Conservation (phyloP, 345 rosid genomes). For the Adansonia digitata region DNA sequence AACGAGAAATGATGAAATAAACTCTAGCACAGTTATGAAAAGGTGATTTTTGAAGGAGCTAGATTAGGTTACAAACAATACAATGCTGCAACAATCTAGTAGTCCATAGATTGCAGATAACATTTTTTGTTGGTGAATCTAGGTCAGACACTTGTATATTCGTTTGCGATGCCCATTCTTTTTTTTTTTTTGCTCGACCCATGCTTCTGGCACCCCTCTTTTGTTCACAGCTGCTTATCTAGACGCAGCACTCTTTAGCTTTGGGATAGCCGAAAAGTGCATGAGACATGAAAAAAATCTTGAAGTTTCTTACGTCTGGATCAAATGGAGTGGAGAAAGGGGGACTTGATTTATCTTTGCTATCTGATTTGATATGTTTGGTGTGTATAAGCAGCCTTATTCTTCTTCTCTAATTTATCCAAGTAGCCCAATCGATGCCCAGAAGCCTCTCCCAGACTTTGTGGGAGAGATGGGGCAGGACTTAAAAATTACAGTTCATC, state of each 20-base stretch:
- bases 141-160: background rate
- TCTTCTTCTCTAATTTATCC: conserved; percentile 47
- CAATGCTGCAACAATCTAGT: background rate
- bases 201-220: too few species aligned
- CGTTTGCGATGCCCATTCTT: background rate
- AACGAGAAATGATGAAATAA: background rate
- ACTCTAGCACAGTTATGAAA: background rate
- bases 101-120: background rate
- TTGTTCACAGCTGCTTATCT: conserved; percentile 35
- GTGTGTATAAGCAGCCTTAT: conserved; percentile 20
- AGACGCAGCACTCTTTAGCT: conserved; percentile 30
- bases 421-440: conserved; percentile 26
- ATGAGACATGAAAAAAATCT: conserved; percentile 43
- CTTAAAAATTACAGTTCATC: conserved; percentile 40
- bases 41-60: background rate
- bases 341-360: conserved; percentile 43
- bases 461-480: conserved; percentile 40
- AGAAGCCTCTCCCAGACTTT: conserved; percentile 53
- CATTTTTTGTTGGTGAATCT: background rate
- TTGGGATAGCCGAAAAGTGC: conserved; percentile 42
- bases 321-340: conserved; percentile 43
- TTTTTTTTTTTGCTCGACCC: background rate
- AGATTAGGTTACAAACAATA: background rate
- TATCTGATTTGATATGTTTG: conserved; percentile 42
- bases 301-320: conserved; percentile 47